A percentile compares a stretch with the other conserved stretches of the same genome.
phyloP scores from a whole-genome alignment of 1,284 basidiomycete genomes.

The Boletus mariae region DNA sequence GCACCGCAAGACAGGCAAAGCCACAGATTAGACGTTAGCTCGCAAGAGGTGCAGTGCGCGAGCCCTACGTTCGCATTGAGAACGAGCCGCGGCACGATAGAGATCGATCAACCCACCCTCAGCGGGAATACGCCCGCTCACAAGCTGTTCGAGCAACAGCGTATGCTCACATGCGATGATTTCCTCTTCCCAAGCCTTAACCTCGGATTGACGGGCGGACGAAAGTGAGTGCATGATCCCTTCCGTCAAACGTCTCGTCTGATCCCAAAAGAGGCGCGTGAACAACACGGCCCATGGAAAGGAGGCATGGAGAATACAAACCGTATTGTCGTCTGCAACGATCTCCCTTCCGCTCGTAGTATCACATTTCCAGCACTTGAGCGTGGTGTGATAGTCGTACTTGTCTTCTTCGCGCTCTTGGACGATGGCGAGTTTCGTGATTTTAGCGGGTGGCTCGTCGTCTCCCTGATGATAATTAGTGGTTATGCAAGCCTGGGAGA shows the following conservation, averaged over 20 bases:
- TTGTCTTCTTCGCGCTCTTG: conserved; percentile 87
- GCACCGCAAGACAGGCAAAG: conserved; percentile 92
- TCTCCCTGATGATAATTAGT: conserved; percentile 36
- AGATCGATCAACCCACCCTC: conserved; percentile 36
- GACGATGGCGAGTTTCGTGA: conserved; percentile 85
- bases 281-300: background rate
- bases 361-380: conserved; percentile 81
- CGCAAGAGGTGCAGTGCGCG: conserved; percentile 74
- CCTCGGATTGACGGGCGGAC: conserved; percentile 88
- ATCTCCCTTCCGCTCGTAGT: conserved; percentile 50
- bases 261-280: background rate
- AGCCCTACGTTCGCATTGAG: conserved; percentile 49
- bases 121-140: conserved; percentile 49
- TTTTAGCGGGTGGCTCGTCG: conserved; percentile 79
- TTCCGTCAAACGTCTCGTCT: conserved; percentile 61
- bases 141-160: conserved; percentile 67
- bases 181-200: conserved; percentile 99
- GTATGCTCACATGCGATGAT: conserved; percentile 87
- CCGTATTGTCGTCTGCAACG: conserved; percentile 11
- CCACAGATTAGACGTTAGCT: conserved; percentile 90
- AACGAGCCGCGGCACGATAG: conserved; percentile 1
- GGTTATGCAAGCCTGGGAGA: background rate
- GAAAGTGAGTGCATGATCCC: conserved; percentile 81
- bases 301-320: background rate
- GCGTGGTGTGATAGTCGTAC: conserved; percentile 65